phyloP scores from a whole-genome alignment of 805 yeast genomes.

The Pichia occidentalis region DNA sequence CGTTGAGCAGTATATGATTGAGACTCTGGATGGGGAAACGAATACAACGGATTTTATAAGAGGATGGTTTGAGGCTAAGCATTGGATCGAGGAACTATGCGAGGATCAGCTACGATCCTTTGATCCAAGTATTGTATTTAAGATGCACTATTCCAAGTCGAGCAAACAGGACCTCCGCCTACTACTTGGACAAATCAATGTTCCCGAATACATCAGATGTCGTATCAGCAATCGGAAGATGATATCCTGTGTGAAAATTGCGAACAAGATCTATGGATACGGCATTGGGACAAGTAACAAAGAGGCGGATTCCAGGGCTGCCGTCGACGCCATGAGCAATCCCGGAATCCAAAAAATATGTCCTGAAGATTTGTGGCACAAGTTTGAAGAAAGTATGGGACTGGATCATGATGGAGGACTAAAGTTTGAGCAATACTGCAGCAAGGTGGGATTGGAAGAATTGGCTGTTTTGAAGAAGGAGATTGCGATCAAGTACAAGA shows the following conservation, averaged over 20 bases:
- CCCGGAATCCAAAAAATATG: slow-evolving; percentile 14
- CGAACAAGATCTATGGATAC: slow-evolving; percentile 56
- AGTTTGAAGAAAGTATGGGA: slow-evolving; percentile 13
- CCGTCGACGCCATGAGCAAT: slow-evolving; percentile 51
- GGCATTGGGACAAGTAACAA: slow-evolving; percentile 66
- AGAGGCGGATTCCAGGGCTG: slow-evolving; percentile 78
- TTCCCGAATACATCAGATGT: slow-evolving; percentile 39
- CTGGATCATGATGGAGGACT: slow-evolving; percentile 13
- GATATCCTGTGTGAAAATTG: slow-evolving; percentile 52
- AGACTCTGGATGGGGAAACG: slow-evolving; percentile 49
- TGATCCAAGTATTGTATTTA: slow-evolving; percentile 14
- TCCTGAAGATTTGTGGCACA: slow-evolving; percentile 11
- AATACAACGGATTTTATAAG: slow-evolving; percentile 26
- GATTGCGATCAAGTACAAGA: slow-evolving; percentile 10
- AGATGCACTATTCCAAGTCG: slow-evolving; percentile 16
- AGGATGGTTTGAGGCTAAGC: slow-evolving; percentile 40
- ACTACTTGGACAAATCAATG: slow-evolving; percentile 40
- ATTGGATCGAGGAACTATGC: slow-evolving; percentile 50
- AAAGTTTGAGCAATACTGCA: slow-evolving; percentile 9
- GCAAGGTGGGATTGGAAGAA: slow-evolving; percentile 2
- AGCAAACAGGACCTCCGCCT: slow-evolving; percentile 62
- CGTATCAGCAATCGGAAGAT: slow-evolving; percentile 20
- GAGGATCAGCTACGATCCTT: slow-evolving; percentile 23
- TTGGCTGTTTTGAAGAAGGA: slow-evolving; percentile 8
- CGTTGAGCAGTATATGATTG: slow-evolving; percentile 33